A percentile compares a stretch with the other conserved stretches of the same genome.
Conservation (phyloP, 345 rosid genomes). For the Gossypium mustelinum region DNA sequence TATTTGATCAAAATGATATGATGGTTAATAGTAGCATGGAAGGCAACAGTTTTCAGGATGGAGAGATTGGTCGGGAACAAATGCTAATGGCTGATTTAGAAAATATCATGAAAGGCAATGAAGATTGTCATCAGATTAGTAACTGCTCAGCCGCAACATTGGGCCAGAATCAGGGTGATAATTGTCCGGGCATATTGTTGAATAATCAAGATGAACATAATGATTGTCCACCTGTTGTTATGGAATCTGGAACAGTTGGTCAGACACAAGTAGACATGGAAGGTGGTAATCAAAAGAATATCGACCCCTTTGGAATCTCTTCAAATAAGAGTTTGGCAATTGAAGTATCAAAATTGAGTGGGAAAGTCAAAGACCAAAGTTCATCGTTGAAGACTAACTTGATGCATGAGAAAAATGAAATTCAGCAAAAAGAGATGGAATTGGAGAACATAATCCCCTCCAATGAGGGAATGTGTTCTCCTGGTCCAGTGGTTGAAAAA, state of each 20-base stretch:
- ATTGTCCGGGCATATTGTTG: constrained; percentile 16
- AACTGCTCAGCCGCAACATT: constrained; percentile 9
- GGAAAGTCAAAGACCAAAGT: constrained; percentile 11
- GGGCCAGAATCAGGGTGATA: constrained; percentile 24
- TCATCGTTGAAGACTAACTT: constrained; percentile 5
- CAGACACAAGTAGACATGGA: constrained; percentile 24
- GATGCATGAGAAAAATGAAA: constrained; percentile 21
- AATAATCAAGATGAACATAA: constrained; percentile 19
- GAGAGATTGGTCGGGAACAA: constrained; percentile 24
- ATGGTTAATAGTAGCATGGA: constrained; percentile 19
- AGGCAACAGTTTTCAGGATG: constrained; percentile 31
- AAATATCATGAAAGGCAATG: constrained; percentile 35
- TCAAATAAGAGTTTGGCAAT: constrained; percentile 4
- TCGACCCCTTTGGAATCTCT: constrained; percentile 15
- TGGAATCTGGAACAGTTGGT: constrained; percentile 16
- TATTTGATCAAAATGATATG: constrained; percentile 16
- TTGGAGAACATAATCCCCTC: constrained; percentile 23
- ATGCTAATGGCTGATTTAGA: constrained; percentile 49
- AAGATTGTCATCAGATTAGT: constrained; percentile 24
- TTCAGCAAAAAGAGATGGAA: constrained; percentile 33
- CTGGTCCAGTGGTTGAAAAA: constrained; percentile 31
- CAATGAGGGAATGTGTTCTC: constrained; percentile 15
- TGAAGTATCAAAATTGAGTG: constrained; percentile 28
- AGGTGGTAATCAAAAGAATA: constrained; percentile 15
- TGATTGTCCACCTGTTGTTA: constrained; percentile 23